Conservation (phyloP, 2,329 filamentous ascomycete genomes). For the Colletotrichum tropicicola region DNA sequence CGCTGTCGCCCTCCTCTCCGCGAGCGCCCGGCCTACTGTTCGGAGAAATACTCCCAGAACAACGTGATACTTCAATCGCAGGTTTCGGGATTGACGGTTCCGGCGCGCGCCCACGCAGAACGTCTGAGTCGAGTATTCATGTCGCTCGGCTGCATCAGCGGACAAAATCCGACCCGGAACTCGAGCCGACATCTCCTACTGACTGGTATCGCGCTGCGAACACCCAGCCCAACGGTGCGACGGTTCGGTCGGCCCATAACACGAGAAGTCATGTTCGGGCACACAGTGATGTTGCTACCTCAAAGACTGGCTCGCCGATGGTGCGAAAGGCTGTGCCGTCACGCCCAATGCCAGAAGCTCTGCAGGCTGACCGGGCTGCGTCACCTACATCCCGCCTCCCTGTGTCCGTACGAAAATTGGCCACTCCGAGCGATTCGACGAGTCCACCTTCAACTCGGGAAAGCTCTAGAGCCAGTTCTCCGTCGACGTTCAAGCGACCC, state of each 20-base stretch:
- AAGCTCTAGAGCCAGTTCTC: slow-evolving; percentile 62
- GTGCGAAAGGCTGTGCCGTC: slow-evolving; percentile 42
- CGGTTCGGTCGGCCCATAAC: slow-evolving; percentile 8
- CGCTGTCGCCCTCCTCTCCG: slow-evolving; percentile 40
- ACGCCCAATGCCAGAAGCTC: slow-evolving; percentile 33
- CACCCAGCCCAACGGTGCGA: slow-evolving; percentile 33
- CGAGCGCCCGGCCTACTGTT: slow-evolving; percentile 69
- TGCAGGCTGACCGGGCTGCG: slow-evolving; percentile 35
- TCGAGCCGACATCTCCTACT: slow-evolving; percentile 71
- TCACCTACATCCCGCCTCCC: slow-evolving; percentile 53
- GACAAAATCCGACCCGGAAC: slow-evolving; percentile 64
- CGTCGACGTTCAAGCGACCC: slow-evolving; percentile 54
- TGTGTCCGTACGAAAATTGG: slow-evolving; percentile 53
- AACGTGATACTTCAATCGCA: slow-evolving; percentile 58
- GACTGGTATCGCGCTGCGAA: slow-evolving; percentile 66
- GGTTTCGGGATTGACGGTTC: slow-evolving; percentile 68
- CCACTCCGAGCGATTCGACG: slow-evolving; percentile 34
- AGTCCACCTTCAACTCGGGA: slow-evolving; percentile 48
- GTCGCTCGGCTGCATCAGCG: slow-evolving; percentile 60
- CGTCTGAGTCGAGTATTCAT: slow-evolving; percentile 76
- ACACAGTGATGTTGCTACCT: slow-evolving; percentile 67
- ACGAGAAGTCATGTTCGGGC: slow-evolving; percentile 56
- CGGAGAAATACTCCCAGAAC: slow-evolving; percentile 75
- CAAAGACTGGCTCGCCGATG: slow-evolving; percentile 41
- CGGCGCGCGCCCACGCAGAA: slow-evolving; percentile 63